phyloP scores from a whole-genome alignment of 345 rosid species.

The Eucalyptus lansdowneana region DNA sequence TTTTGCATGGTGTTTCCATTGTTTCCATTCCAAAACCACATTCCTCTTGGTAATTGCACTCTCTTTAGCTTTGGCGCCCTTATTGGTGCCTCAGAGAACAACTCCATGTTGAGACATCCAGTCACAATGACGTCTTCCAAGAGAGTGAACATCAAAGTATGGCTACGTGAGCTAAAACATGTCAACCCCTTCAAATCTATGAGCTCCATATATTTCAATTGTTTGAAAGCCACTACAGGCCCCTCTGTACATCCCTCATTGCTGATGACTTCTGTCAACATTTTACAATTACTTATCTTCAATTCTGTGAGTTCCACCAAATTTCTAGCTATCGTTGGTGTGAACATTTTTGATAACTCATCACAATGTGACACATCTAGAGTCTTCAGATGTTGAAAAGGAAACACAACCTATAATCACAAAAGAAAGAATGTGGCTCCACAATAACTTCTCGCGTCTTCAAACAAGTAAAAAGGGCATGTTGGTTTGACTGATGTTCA shows the following conservation, averaged over 20 bases:
- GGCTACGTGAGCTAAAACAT: neutral
- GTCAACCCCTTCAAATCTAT: rapidly evolving
- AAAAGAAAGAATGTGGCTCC: neutral
- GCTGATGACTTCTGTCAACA: neutral
- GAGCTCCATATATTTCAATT: neutral
- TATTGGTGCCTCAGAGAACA: too few relatives aligned
- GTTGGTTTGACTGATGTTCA: neutral
- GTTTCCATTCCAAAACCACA: rapidly evolving
- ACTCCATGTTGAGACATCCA: too few relatives aligned
- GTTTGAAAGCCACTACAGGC: neutral
- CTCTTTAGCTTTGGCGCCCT: neutral
- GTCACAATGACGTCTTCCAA: too few relatives aligned
- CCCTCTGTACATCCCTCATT: neutral
- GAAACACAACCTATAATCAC: neutral
- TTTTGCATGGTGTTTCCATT: rapidly evolving
- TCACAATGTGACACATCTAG: neutral
- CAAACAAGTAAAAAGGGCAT: neutral
- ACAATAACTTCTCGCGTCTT: rapidly evolving
- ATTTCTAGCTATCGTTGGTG: rapidly evolving
- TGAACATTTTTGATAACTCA: neutral
- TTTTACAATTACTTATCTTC: neutral
- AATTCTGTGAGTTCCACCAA: neutral
- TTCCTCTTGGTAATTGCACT: rapidly evolving
- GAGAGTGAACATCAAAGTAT: neutral
- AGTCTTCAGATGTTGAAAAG: neutral